Base-by-base conservation (phyloP, 495 filamentous ascomycete species). In the Penicillium subrubescens region DNA sequence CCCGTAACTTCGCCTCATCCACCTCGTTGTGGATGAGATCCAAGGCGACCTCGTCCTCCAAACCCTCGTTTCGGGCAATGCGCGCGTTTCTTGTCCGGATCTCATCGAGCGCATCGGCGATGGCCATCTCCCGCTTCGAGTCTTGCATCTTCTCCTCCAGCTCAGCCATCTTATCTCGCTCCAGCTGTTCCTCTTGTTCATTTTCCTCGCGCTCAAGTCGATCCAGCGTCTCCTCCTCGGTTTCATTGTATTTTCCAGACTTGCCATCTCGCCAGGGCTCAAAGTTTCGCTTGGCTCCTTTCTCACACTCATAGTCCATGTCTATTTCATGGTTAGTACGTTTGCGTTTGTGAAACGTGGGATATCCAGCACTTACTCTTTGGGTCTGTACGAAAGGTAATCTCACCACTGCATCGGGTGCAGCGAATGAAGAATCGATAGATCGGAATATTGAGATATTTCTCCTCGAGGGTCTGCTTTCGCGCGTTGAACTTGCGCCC, bases 401-500 rank as follows among this genome's bases (percentile, higher is more conserved):
- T 96, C 75, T 98, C 93, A 19, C 84, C 90, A 43, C 81, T 86
- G 76, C 96, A 99, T 51, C 93, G 80, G 63, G 95, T 97, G 78
- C 96, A 99, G 2, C 92, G 84, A 70, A 99, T 99, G 76, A 94
- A 96, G 83, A 98, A 97, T 0, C 94, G 87, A 82, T 89, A 95
- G 59, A 98, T 94, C 64, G 90, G 85, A 64, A 99, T 97, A 59
- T 81, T 81, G 62, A 94, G 87, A 80, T 99, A 99, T 66, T 89
- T 91, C 71, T 98, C 93, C 44, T 95, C 92, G 7, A 91, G 92
- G 8, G 90, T 96, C 71, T 97, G 92, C 67, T 99, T 99, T 56
- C 93, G 88, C 3, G 95, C 94, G 77, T 97, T 99, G 85, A 97
- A 98, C 71, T 97, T 98, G 54, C 94, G 89, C 1, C 94, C 94